Conservation (phyloP, 192 early-diverging fungal species). For the Allomyces javanicus region DNA sequence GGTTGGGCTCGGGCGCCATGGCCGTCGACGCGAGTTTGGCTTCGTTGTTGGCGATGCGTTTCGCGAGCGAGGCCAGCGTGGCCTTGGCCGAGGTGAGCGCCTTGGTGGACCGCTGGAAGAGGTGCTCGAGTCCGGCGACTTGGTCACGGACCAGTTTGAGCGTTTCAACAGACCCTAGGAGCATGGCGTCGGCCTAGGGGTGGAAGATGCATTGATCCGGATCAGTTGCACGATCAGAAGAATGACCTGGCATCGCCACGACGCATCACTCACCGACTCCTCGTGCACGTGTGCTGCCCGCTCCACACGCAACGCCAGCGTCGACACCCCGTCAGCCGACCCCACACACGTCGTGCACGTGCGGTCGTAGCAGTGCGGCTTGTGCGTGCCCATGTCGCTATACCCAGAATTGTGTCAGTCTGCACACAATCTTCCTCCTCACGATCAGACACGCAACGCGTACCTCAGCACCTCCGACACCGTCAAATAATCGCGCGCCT, state of each 20-base stretch:
- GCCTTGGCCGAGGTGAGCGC: background rate
- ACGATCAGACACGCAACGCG: background rate
- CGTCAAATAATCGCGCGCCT: background rate
- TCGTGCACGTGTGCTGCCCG: background rate
- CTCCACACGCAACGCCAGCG: background rate
- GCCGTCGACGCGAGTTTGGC: background rate
- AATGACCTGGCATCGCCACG: background rate
- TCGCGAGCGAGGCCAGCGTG: background rate
- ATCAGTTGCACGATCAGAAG: too few species aligned
- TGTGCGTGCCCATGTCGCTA: background rate
- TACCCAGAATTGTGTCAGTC: background rate
- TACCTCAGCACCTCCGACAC: background rate
- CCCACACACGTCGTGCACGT: background rate
- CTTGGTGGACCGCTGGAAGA: background rate
- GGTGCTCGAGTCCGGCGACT: background rate
- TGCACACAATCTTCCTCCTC: background rate
- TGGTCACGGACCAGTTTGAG: background rate
- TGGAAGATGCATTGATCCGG: too few species aligned
- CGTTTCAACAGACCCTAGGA: background rate
- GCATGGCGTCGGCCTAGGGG: too few species aligned
- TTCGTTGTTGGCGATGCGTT: background rate
- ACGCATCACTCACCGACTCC: background rate
- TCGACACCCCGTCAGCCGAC: background rate
- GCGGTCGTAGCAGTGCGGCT: background rate
- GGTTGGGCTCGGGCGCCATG: background rate